These are phyloP conservation scores for Umbelopsis vinacea DNA, from an alignment of 192 early-diverging fungal species.

Conservation along the genomic window DNA sequence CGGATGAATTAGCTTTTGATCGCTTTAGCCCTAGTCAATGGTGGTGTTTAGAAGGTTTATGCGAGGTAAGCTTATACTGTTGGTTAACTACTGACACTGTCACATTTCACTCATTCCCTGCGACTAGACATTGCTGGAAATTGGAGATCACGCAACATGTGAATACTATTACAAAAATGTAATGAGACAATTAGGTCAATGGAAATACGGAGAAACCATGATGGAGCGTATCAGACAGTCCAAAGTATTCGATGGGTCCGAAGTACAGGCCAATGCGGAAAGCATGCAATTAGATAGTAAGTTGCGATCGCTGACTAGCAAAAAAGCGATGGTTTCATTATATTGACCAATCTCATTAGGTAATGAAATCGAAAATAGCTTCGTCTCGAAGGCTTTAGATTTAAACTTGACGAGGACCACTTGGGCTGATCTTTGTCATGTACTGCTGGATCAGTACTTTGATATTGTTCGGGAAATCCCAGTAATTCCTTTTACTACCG, in stretches of 20 bases:
- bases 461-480: slow-evolving; percentile 7
- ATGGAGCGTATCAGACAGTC: background rate
- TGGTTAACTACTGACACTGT: background rate
- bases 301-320: background rate
- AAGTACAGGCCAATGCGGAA: background rate
- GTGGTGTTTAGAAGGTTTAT: slow-evolving; percentile 38
- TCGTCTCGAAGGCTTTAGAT: background rate
- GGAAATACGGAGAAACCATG: background rate
- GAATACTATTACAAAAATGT: slow-evolving; percentile 39
- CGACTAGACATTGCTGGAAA: slow-evolving; percentile 45
- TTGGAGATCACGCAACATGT: slow-evolving; percentile 49
- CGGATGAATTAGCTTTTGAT: background rate
- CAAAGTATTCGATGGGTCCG: background rate
- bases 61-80: slow-evolving; percentile 23
- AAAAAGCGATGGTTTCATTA: too few species aligned
- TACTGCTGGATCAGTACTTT: slow-evolving; percentile 16
- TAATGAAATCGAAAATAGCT: background rate
- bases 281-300: background rate
- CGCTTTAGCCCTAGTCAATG: slow-evolving; percentile 34
- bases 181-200: slow-evolving; percentile 15
- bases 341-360: background rate
- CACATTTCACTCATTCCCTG: background rate
- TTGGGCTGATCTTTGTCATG: slow-evolving; percentile 4
- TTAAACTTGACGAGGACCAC: background rate
- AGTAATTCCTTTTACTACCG: background rate